A percentile compares a stretch with the other conserved stretches of the same genome.
These are phyloP conservation scores for Pochonia chlamydosporia DNA, from an alignment of 2,329 filamentous ascomycete genomes.

Conservation along the genomic window DNA sequence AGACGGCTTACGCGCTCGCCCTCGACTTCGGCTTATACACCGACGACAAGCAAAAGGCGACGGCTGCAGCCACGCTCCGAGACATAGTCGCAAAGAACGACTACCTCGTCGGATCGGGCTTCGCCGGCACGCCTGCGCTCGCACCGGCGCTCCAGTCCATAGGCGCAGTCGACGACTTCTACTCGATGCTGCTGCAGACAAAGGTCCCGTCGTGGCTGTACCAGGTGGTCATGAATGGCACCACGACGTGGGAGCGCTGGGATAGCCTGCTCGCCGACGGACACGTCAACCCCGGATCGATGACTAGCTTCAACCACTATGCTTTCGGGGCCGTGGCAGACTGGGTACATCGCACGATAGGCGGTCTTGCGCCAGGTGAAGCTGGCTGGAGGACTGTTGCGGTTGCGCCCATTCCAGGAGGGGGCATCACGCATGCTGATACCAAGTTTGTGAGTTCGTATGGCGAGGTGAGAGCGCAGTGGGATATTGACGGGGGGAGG, in stretches of 20 bases:
- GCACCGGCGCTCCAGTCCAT: slow-evolving; percentile 21
- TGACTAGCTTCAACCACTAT: slow-evolving; percentile 48
- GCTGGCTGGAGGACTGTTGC: slow-evolving; percentile 33
- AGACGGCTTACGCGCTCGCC: slow-evolving; percentile 33
- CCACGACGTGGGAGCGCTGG: slow-evolving; percentile 48
- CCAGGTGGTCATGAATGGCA: slow-evolving; percentile 38
- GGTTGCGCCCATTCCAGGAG: slow-evolving; percentile 30
- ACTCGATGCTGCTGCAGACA: slow-evolving; percentile 42
- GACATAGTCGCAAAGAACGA: slow-evolving; percentile 25
- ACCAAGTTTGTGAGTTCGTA: slow-evolving; percentile 25
- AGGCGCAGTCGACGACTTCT: slow-evolving; percentile 27
- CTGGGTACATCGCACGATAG: slow-evolving; percentile 39
- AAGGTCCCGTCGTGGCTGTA: slow-evolving; percentile 42
- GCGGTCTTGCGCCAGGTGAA: slow-evolving; percentile 31
- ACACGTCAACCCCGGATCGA: slow-evolving; percentile 35
- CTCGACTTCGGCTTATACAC: slow-evolving; percentile 31
- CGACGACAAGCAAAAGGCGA: not conserved
- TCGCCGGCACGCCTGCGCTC: slow-evolving; percentile 37
- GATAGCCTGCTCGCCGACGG: slow-evolving; percentile 39
- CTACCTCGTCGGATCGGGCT: slow-evolving; percentile 34
- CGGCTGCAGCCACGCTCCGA: slow-evolving; percentile 21
- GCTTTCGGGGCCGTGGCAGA: slow-evolving; percentile 41
- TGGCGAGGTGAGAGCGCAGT: slow-evolving; percentile 21
- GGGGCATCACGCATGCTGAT: slow-evolving; percentile 26
- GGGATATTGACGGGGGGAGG: slow-evolving; percentile 18